Conservation (phyloP, 208 protist species). For the Strigomonas oncopelti region DNA sequence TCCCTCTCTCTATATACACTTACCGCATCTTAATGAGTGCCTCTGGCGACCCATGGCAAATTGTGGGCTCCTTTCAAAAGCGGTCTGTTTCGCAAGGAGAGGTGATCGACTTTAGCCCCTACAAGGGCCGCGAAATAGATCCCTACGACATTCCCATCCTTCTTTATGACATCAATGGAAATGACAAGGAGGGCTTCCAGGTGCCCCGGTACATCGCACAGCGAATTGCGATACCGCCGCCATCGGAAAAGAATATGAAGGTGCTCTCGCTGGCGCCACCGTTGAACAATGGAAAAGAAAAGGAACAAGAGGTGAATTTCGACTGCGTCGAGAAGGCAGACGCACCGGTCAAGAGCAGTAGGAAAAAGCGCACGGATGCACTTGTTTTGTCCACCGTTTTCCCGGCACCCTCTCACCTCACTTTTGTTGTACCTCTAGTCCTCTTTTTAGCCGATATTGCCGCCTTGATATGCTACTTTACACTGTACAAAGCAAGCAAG, state of each 20-base stretch:
- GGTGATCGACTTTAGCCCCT: slow-evolving; percentile 28
- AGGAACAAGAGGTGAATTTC: slow-evolving; percentile 1
- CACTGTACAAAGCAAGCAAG: slow-evolving; percentile 28
- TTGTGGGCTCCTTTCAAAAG: slow-evolving; percentile 38
- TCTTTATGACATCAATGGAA: slow-evolving; percentile 19
- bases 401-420: slow-evolving; percentile 32
- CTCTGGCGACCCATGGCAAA: slow-evolving; percentile 17
- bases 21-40: not conserved
- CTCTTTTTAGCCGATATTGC: slow-evolving; percentile 62
- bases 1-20: not conserved
- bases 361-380: slow-evolving; percentile 11
- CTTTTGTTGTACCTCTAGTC: slow-evolving; percentile 38
- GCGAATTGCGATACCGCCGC: slow-evolving; percentile 43
- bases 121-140: slow-evolving; percentile 11
- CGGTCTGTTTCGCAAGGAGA: slow-evolving; percentile 30
- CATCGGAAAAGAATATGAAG: slow-evolving; percentile 35
- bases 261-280: slow-evolving; percentile 49
- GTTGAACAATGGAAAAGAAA: not conserved
- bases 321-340: slow-evolving; percentile 25
- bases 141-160: slow-evolving; percentile 34
- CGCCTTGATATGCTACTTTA: slow-evolving; percentile 38
- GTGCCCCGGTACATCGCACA: slow-evolving; percentile 50
- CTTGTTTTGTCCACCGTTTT: slow-evolving; percentile 49
- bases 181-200: slow-evolving; percentile 17
- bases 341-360: slow-evolving; percentile 9